Evolutionary conservation across 2,329 filamentous ascomycete genomes (phyloP), one percentile per base, ranked within the genome.

Genomic region (Aspergillus niger): DNA sequence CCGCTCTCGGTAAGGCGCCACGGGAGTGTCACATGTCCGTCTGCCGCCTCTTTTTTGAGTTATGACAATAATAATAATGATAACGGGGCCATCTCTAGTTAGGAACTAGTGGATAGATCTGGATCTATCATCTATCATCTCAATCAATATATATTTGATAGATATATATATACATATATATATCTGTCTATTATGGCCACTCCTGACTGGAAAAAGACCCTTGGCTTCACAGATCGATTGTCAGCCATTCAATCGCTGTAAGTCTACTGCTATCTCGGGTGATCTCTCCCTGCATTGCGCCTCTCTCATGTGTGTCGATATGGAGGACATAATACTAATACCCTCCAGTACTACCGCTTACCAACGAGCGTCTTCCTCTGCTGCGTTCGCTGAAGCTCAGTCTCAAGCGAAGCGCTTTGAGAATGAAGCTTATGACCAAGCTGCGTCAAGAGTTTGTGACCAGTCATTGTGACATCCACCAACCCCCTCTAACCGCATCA

Each of bases 401-500:
- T 76, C 80, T 36, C 79, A 85, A 63, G 91, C 91, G 20, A 89
- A 89, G 69, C 74, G 82, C 50, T 77, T 87, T 43, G 92, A 96
- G 75, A 71, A 57, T 32, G 70, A 76, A 53, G 74, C 76, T n/a
- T 77, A 77, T 60, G 66, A 70, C 39, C 66, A 71, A 58, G 76
- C 77, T 5, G 63, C 63, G 32, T 76, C 76, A 5, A 77, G 73
- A 69, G 77, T 79, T 26, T 26, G 26, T 26, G 26, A 4, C 26
- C 57, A 13, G 70, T 69, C 60, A 8, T 36, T 11, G 3, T 22
- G 24, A 20, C 11, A 22, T 11, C 2, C 28, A 43, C 20, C 26
- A 13, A 13, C 5, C 28, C 28, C 15, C 6, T 17, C 30, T 65
- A 49, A 66, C 52, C 55, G 15, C 28, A 44, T 24, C 54, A 6